Base-by-base conservation (phyloP, 768 basidiomycete genomes). In the Serendipita sp. region DNA sequence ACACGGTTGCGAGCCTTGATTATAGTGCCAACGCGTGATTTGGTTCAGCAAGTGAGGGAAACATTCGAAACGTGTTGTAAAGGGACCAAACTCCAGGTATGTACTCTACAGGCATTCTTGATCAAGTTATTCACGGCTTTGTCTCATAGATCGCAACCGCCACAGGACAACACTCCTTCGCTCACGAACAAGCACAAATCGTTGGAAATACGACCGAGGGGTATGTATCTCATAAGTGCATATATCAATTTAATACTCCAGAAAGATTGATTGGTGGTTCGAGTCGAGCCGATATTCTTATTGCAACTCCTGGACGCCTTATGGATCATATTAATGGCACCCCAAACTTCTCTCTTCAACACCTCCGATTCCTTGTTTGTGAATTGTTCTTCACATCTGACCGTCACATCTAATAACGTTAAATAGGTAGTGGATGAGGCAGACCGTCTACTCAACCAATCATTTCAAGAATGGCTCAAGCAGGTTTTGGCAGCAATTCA, bases 371-470 rank as follows among this genome's bases (percentile, higher is more conserved):
- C 74, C 77, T 98, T 66, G 95, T 91, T 70, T 32, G 86, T 76
- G 35, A 15, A 34, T 28, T 23, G 35, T 10, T 10, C 4, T 28
- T 28, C 32, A 60, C 5, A 10, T 3, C 13, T 8, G 7, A 7
- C 36, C 35, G 18, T 3, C 8, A 41, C 23, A 8, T 65, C 11
- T 7, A 10, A 62, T 4, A 28, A 3, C 0, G 5, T 16, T 8
- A 34, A 65, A 45, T 65, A 95, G 92, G 85, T 98, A 34, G 91
- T 99, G 65, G 96, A 99, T 73, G 96, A 99, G 75, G 96, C 96
- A 0, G 96, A 99, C 72, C 83, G 93, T n/a, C 79, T 99, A 0
- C 79, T 99, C 7, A 87, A 89, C 8, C 93, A 97, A 72, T 91
- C 91, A 0, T 98, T 96, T 75, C 93, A 98, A 74, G 89, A 91